Evolutionary conservation across 345 rosid genomes (phyloP), one percentile per base, ranked within the genome.

Genomic region (rapeseed (Brassica napus)): DNA sequence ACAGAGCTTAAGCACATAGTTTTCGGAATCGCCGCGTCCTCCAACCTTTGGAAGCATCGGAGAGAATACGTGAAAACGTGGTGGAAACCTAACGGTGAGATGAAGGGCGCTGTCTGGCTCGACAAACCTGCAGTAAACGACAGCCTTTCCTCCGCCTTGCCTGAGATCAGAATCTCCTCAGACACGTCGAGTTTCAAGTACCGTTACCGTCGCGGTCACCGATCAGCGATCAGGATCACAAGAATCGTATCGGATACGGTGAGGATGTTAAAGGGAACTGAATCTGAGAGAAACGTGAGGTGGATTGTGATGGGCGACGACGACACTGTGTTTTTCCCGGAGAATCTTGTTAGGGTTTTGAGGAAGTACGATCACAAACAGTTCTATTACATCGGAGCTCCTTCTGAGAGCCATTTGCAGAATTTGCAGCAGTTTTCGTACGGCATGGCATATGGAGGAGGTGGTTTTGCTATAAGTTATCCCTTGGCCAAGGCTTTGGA

Each of bases 261-360:
- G 77, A 77, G 81, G 8, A 83, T 87, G 12, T 62, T 79, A 16
- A 79, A 79, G 69, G 78, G 82, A 5, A 69, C 76, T 3, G 71
- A 64, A 3, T 74, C 84, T 5, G 93, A 86, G 69, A 75, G 82
- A 9, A 69, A 86, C 58, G 97, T 88, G 2, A 77, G 91, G 61
- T 94, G 98, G 98, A 83, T 68, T 0, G 91, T 94, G 34, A 90
- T 94, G 12, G 94, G 97, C 4, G 98, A 92, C 2, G 98, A 92
- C 12, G 97, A 89, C 83, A 91, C 97, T 0, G 77, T 92, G 34
- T 94, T 89, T 52, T 72, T 94, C 23, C 82, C 89, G 0, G 90
- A 91, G 68, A 91, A 92, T 80, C 72, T 92, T 21, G 85, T 85
- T 3, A 89, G 83, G 80, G 87, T 90, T 12, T 89, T 94, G 39